phyloP scores from a whole-genome alignment of 2,329 filamentous ascomycete genomes.

The Microdochium trichocladiopsis region DNA sequence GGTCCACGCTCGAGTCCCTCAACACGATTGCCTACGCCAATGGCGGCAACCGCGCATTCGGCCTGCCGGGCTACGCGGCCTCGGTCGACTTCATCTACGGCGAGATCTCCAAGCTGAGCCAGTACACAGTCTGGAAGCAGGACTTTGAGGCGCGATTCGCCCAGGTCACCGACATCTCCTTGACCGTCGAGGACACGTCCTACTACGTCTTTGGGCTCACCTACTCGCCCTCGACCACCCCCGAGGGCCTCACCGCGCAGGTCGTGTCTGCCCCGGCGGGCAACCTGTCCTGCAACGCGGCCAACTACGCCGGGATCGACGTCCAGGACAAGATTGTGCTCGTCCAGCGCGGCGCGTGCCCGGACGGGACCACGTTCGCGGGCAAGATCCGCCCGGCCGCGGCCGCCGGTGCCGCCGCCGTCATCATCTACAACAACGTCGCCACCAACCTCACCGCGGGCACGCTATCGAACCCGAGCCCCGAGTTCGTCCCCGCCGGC shows the following conservation, averaged over 20 bases:
- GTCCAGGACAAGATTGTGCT: conserved; percentile 31
- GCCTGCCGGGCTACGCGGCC: conserved; percentile 39
- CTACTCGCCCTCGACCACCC: conserved; percentile 38
- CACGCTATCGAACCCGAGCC: conserved; percentile 27
- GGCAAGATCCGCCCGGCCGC: conserved; percentile 28
- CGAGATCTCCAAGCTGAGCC: conserved; percentile 31
- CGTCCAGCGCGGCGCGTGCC: conserved; percentile 30
- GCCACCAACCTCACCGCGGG: conserved; percentile 27
- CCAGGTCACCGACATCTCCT: conserved; percentile 29
- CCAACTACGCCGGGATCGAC: conserved; percentile 25
- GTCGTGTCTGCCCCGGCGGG: conserved; percentile 31
- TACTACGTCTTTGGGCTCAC: conserved; percentile 33
- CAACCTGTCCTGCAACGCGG: conserved; percentile 26
- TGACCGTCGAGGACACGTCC: conserved; percentile 24
- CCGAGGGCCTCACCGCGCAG: conserved; percentile 31
- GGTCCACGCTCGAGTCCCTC: conserved; percentile 37
- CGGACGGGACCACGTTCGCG: conserved; percentile 29
- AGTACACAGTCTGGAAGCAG: conserved; percentile 33
- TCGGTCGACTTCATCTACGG: conserved; percentile 41
- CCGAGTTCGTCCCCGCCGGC: conserved; percentile 25
- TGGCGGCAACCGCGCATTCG: conserved; percentile 46
- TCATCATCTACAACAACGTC: conserved; percentile 32
- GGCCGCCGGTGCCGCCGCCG: conserved; percentile 26
- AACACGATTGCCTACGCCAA: conserved; percentile 38
- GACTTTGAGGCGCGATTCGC: conserved; percentile 38